Evolutionary conservation across 768 basidiomycete species (phyloP).

Genomic region (Panus rudis): DNA sequence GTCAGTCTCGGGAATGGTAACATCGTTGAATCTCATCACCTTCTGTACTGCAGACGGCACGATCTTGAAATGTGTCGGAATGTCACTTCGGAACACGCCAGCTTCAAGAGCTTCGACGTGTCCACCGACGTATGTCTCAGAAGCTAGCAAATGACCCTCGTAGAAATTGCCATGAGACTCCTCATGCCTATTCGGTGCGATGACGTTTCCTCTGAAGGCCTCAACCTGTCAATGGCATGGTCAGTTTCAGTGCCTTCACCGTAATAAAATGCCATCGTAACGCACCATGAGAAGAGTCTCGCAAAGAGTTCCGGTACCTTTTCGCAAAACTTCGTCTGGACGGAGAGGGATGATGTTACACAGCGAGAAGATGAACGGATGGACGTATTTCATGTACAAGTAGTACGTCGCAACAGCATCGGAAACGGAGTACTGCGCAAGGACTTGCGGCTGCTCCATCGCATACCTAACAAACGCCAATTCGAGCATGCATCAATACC

Average conservation of each 20-base stretch:
- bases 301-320: constrained; percentile 94
- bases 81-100: constrained; percentile 96
- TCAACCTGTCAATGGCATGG: constrained; percentile 68
- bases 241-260: too few relatives aligned
- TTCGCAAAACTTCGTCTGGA: constrained; percentile 93
- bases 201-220: constrained; percentile 84
- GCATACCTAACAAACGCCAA: constrained; percentile 66
- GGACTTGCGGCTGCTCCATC: constrained; percentile 85
- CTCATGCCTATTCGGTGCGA: constrained; percentile 98
- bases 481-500: constrained; percentile 3
- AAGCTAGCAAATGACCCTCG: constrained; percentile 92
- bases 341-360: constrained; percentile 98
- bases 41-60: constrained; percentile 80
- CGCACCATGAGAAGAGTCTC: constrained; percentile 96
- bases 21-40: too few relatives aligned
- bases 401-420: constrained; percentile 99
- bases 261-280: constrained; percentile 3
- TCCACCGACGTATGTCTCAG: constrained; percentile 97
- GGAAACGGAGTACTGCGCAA: constrained; percentile 98
- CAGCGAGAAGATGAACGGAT: constrained; percentile 97
- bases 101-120: constrained; percentile 98
- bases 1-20: constrained; percentile 4
- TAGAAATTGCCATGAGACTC: constrained; percentile 88
- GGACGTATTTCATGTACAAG: constrained; percentile 99
- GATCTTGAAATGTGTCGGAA: constrained; percentile 91